These are phyloP conservation scores for Neoscytalidium dimidiatum DNA, from an alignment of 2,329 filamentous ascomycete genomes.

Conservation along the genomic window DNA sequence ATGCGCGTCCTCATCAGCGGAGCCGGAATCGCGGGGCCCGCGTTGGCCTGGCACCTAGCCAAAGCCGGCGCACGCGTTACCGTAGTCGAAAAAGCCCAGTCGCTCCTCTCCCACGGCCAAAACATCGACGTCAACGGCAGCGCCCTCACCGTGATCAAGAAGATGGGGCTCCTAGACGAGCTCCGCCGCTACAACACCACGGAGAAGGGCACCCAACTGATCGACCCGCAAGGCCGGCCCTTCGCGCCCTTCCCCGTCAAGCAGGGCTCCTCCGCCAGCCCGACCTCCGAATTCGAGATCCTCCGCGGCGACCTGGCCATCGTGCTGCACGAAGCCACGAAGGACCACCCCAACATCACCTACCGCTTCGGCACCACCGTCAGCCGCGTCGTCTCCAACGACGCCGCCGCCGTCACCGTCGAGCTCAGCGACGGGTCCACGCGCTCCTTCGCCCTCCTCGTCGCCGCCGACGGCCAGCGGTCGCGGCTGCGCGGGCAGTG, in stretches of 20 bases:
- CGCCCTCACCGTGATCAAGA: slow-evolving; percentile 26
- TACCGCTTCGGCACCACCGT: slow-evolving; percentile 27
- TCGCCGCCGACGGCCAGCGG: slow-evolving; percentile 19
- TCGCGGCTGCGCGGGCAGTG: slow-evolving; percentile 21
- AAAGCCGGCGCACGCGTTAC: slow-evolving; percentile 23
- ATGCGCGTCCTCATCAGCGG: slow-evolving; percentile 26
- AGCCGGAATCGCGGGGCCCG: slow-evolving; percentile 27
- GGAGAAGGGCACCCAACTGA: slow-evolving; percentile 29
- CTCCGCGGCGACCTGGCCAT: slow-evolving; percentile 55
- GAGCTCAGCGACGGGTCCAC: not conserved
- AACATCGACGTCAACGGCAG: slow-evolving; percentile 32
- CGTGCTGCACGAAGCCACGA: slow-evolving; percentile 41
- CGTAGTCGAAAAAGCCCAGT: slow-evolving; percentile 23
- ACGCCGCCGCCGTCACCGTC: not conserved
- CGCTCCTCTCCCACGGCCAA: slow-evolving; percentile 25
- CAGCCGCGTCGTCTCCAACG: slow-evolving; percentile 18
- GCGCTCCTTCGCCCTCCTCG: not conserved
- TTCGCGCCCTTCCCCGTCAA: slow-evolving; percentile 26
- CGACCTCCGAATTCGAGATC: slow-evolving; percentile 57
- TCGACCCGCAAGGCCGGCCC: slow-evolving; percentile 24
- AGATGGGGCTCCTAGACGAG: slow-evolving; percentile 29
- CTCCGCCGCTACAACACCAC: slow-evolving; percentile 23
- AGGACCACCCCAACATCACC: slow-evolving; percentile 22
- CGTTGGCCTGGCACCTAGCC: slow-evolving; percentile 24
- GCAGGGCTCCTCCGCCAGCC: slow-evolving; percentile 22